Percentiles rank a stretch among this genome's conserved stretches.
phyloP scores from a whole-genome alignment of 2,329 filamentous ascomycete species.

The Hawksworthiomyces lignivorus region DNA sequence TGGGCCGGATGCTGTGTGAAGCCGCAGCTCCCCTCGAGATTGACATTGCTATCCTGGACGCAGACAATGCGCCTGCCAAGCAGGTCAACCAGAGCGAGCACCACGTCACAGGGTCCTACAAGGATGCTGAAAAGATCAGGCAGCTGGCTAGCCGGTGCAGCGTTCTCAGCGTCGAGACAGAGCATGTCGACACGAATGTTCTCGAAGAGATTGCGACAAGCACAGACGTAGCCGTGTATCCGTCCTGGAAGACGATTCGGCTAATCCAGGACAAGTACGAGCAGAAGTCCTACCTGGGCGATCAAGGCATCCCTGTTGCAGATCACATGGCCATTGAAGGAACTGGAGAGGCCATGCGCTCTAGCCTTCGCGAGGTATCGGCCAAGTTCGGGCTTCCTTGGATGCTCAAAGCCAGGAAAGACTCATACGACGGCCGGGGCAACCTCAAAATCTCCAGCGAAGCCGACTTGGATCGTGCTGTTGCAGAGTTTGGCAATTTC shows the following conservation, averaged over 20 bases:
- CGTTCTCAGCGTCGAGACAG: conserved; percentile 86
- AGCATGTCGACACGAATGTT: conserved; percentile 87
- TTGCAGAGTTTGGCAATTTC: conserved; percentile 60
- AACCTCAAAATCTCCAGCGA: conserved; percentile 44
- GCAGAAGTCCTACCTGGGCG: conserved; percentile 74
- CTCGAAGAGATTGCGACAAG: conserved; percentile 73
- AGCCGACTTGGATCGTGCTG: conserved; percentile 51
- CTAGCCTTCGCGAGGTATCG: conserved; percentile 57
- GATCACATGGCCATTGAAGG: conserved; percentile 56
- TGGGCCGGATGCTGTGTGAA: conserved; percentile 91
- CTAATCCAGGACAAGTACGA: conserved; percentile 90
- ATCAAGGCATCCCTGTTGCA: conserved; percentile 63
- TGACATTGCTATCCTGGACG: conserved; percentile 71
- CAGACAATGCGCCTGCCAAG: conserved; percentile 69
- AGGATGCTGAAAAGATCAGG: conserved; percentile 69
- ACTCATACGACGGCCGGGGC: conserved; percentile 43
- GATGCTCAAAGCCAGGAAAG: conserved; percentile 69
- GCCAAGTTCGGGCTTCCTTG: conserved; percentile 68
- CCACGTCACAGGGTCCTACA: conserved; percentile 83
- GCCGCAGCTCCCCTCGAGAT: conserved; percentile 70
- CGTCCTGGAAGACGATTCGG: conserved; percentile 77
- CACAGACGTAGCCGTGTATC: conserved; percentile 58
- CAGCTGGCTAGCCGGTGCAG: conserved; percentile 71
- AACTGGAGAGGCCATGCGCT: conserved; percentile 41
- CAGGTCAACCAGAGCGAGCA: conserved; percentile 62